These are phyloP conservation scores for Diospyros lotus DNA, from an alignment of 148 eudicot species.

Conservation along the genomic window DNA sequence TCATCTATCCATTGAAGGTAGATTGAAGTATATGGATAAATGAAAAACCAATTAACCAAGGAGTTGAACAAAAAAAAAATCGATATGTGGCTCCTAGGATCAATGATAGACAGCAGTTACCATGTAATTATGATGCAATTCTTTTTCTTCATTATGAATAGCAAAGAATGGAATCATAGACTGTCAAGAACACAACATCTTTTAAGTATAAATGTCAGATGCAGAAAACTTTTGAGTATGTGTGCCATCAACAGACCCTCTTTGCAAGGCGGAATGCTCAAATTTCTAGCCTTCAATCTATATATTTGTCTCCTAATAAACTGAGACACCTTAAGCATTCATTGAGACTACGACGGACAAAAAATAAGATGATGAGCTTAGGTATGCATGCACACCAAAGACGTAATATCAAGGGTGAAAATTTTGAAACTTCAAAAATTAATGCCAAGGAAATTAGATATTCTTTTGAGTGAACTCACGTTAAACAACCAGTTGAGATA, in stretches of 20 bases:
- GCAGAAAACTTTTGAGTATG: background rate
- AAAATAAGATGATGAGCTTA: background rate
- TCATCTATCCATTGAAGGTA: background rate
- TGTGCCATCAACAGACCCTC: background rate
- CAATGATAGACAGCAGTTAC: background rate
- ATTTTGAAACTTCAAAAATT: background rate
- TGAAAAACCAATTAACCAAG: background rate
- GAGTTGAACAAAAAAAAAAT: too few relatives aligned
- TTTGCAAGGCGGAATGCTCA: too few relatives aligned
- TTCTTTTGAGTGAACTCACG: slow-evolving; percentile 44
- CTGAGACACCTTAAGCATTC: background rate
- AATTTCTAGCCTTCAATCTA: too few relatives aligned
- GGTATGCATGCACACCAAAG: background rate
- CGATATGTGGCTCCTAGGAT: background rate
- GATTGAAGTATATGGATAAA: background rate
- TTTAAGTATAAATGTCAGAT: background rate
- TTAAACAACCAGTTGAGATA: slow-evolving; percentile 68
- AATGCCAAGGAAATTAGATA: background rate
- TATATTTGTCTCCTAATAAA: too few relatives aligned
- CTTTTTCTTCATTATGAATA: background rate
- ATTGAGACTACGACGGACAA: background rate
- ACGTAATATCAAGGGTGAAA: background rate
- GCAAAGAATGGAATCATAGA: background rate
- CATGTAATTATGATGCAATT: background rate
- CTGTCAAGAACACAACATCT: background rate